phyloP scores from a whole-genome alignment of 176 grass and related monocot species.

The Oryza longistaminata region DNA sequence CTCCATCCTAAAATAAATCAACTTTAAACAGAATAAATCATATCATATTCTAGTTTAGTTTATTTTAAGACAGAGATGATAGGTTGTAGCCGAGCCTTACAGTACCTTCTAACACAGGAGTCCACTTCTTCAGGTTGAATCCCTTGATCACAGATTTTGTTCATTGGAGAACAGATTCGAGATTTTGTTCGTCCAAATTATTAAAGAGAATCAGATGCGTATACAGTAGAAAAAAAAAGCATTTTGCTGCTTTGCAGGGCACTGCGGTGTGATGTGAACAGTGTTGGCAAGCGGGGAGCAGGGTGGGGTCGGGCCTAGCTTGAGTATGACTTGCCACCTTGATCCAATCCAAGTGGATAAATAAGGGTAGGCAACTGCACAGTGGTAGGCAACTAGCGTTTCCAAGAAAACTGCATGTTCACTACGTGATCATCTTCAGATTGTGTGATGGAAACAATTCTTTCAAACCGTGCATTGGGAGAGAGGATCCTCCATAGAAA shows the following conservation, averaged over 20 bases:
- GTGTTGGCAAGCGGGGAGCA: not conserved
- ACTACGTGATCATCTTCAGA: not conserved
- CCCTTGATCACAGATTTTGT: too few relatives aligned
- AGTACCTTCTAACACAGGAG: too few relatives aligned
- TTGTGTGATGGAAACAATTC: not conserved
- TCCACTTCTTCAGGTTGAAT: too few relatives aligned
- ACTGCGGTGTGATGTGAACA: conserved; percentile 9
- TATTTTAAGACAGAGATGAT: too few relatives aligned
- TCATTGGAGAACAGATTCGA: too few relatives aligned
- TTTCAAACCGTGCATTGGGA: not conserved
- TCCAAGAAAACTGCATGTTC: not conserved
- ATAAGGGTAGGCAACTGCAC: too few relatives aligned
- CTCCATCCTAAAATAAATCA: too few relatives aligned
- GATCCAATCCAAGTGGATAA: not conserved
- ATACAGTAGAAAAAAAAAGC: not conserved
- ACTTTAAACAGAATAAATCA: too few relatives aligned
- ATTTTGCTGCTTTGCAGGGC: conserved; percentile 2
- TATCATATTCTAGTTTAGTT: too few relatives aligned
- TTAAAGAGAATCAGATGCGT: not conserved
- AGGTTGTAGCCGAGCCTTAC: too few relatives aligned
- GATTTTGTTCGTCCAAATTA: too few relatives aligned
- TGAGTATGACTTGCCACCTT: not conserved
- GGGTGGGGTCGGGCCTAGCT: not conserved
- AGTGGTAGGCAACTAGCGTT: not conserved
- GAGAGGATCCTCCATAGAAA: too few relatives aligned